Conservation (phyloP, 2,329 filamentous ascomycete genomes). For the Pestalotiopsis sp. region DNA sequence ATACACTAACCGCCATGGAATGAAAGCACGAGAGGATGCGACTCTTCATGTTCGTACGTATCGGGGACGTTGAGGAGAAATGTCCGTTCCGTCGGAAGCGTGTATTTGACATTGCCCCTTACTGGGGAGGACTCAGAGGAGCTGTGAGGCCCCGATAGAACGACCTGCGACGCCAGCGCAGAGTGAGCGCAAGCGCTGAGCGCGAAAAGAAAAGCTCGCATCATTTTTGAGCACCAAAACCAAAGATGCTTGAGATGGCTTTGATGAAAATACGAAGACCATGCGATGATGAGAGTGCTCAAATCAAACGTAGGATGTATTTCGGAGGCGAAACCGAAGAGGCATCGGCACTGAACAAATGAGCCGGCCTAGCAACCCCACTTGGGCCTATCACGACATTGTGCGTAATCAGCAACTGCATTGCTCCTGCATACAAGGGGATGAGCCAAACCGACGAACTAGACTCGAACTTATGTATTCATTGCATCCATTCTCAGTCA, state of each 20-base stretch:
- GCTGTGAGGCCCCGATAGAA: not conserved
- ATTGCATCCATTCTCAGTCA: no score
- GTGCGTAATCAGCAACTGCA: not conserved
- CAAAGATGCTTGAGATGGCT: not conserved
- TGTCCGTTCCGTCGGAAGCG: slow-evolving; percentile 23
- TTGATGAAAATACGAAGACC: not conserved
- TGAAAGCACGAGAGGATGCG: slow-evolving; percentile 23
- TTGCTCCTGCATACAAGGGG: not conserved
- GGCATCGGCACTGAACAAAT: not conserved
- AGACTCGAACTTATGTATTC: no score
- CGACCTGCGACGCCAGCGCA: slow-evolving; percentile 4
- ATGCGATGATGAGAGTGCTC: not conserved
- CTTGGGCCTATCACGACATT: slow-evolving; percentile 4
- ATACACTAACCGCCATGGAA: slow-evolving; percentile 23
- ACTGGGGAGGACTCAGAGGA: not conserved
- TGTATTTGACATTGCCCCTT: slow-evolving; percentile 23
- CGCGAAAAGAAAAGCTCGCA: not conserved
- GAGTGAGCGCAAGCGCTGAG: not conserved
- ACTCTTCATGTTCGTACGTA: slow-evolving; percentile 19
- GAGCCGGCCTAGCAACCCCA: not conserved
- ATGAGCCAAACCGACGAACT: no score
- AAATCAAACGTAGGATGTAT: not conserved
- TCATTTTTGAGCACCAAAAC: not conserved
- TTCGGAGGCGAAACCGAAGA: slow-evolving; percentile 4
- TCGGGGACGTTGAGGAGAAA: slow-evolving; percentile 26